These are phyloP conservation scores for Maudiozyma humilis DNA, from an alignment of 1,139 yeast genomes.

Conservation along the genomic window DNA sequence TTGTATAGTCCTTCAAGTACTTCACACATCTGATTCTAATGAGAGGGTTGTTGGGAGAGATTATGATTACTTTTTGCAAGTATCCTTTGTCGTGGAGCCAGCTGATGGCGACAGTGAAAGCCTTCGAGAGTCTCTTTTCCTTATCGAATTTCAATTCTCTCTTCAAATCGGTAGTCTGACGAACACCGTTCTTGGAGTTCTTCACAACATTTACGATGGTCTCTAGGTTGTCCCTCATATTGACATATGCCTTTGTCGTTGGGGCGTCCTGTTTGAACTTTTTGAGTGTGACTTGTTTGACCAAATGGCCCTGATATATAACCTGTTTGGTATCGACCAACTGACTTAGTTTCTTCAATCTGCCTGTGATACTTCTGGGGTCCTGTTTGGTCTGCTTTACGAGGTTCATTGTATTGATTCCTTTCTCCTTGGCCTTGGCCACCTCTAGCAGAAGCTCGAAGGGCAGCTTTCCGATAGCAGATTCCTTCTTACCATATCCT, in stretches of 20 bases:
- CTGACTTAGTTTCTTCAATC: slow-evolving; percentile 47
- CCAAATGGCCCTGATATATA: slow-evolving; percentile 41
- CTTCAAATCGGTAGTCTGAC: slow-evolving; percentile 59
- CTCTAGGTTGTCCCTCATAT: slow-evolving; percentile 33
- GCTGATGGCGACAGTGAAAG: slow-evolving; percentile 45
- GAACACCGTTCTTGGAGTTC: slow-evolving; percentile 57
- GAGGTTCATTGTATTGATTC: slow-evolving; percentile 52
- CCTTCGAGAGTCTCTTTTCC: slow-evolving; percentile 38
- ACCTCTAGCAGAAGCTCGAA: slow-evolving; percentile 40
- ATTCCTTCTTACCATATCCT: slow-evolving; percentile 36
- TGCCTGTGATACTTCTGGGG: slow-evolving; percentile 57
- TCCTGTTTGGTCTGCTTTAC: slow-evolving; percentile 56
- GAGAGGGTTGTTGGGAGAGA: slow-evolving; percentile 40
- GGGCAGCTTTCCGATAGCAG: slow-evolving; percentile 36
- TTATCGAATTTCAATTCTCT: slow-evolving; percentile 51
- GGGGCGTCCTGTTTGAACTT: slow-evolving; percentile 32
- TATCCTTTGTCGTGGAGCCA: slow-evolving; percentile 46
- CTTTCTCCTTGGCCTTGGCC: slow-evolving; percentile 47
- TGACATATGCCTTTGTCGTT: slow-evolving; percentile 30
- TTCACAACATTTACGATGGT: slow-evolving; percentile 49
- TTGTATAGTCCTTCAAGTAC: slow-evolving; percentile 43
- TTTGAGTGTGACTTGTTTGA: slow-evolving; percentile 42
- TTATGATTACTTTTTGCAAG: slow-evolving; percentile 51
- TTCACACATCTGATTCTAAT: slow-evolving; percentile 50
- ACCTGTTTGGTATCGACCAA: slow-evolving; percentile 40